A percentile compares a stretch with the other conserved stretches of the same genome.
Conservation (phyloP, 2,329 filamentous ascomycete genomes). For the Alternaria infectoria region DNA sequence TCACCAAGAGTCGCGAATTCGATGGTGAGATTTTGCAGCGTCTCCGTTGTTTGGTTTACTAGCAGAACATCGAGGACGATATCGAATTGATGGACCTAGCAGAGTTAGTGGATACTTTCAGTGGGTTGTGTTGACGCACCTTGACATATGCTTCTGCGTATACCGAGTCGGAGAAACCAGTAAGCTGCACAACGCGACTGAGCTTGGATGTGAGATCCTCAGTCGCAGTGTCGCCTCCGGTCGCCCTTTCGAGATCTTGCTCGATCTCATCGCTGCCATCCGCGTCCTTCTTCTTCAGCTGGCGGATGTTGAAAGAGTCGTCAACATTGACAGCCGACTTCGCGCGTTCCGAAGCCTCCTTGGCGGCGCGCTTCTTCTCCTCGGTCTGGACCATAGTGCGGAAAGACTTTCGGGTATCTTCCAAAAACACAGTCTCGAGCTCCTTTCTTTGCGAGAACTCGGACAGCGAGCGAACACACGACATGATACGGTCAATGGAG, state of each 20-base stretch:
- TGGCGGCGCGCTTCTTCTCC: conserved; percentile 96
- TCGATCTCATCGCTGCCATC: conserved; percentile 87
- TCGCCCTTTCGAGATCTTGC: conserved; percentile 89
- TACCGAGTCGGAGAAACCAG: conserved; percentile 96
- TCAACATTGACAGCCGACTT: conserved; percentile 96
- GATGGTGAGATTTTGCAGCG: conserved; percentile 93
- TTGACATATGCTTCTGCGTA: conserved; percentile 99
- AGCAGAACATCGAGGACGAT: conserved; percentile 95
- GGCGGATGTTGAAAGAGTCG: conserved; percentile 89
- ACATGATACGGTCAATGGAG: conserved; percentile 98
- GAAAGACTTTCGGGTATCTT: conserved; percentile 96
- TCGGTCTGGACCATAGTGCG: conserved; percentile 95
- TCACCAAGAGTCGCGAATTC: conserved; percentile 99
- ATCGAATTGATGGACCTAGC: conserved; percentile 85
- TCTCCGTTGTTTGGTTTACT: conserved; percentile 97
- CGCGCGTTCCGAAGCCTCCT: conserved; percentile 89
- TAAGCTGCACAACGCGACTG: conserved; percentile 93
- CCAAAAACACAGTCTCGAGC: conserved; percentile 88
- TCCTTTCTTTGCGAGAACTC: conserved; percentile 91
- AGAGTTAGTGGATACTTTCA: conserved; percentile 12
- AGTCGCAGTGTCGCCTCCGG: conserved; percentile 81
- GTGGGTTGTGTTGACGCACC: conserved; percentile 46
- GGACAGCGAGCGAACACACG: conserved; percentile 88
- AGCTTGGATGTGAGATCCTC: conserved; percentile 94
- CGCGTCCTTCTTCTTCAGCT: conserved; percentile 83